These are phyloP conservation scores for Fusarium sulawesiense DNA, from an alignment of 2,329 filamentous ascomycete species.

Conservation along the genomic window DNA sequence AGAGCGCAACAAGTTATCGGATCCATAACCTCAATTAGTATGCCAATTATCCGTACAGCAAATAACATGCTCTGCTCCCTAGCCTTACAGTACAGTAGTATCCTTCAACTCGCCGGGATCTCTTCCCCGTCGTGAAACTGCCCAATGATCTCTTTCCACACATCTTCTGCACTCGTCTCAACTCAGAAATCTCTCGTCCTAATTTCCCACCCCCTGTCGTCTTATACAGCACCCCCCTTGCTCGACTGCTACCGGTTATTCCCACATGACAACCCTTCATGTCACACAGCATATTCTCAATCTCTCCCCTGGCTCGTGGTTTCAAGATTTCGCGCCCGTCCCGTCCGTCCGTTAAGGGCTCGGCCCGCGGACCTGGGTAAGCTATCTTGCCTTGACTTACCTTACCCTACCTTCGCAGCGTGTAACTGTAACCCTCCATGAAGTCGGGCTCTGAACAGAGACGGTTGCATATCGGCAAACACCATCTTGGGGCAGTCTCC, in stretches of 20 bases:
- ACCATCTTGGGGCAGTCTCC: background rate
- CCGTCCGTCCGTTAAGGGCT: constrained; percentile 24
- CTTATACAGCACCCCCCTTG: constrained; percentile 7
- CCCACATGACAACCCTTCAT: constrained; percentile 33
- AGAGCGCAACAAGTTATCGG: constrained; percentile 3
- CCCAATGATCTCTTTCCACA: constrained; percentile 19
- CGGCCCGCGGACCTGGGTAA: constrained; percentile 32
- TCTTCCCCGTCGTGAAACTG: constrained; percentile 3
- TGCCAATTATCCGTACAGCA: background rate
- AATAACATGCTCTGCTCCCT: background rate
- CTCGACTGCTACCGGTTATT: constrained; percentile 15
- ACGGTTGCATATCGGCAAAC: constrained; percentile 7
- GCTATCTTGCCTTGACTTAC: constrained; percentile 5
- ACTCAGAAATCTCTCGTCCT: constrained; percentile 18
- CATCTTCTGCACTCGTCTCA: constrained; percentile 31
- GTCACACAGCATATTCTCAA: constrained; percentile 18
- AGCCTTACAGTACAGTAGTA: constrained; percentile 1
- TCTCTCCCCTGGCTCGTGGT: constrained; percentile 1
- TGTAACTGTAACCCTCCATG: constrained; percentile 6
- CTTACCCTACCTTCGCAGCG: constrained; percentile 7
- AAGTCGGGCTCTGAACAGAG: constrained; percentile 6
- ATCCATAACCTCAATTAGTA: constrained; percentile 11
- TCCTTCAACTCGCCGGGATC: constrained; percentile 3
- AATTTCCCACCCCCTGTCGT: constrained; percentile 28
- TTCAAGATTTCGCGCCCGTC: constrained; percentile 15